These are phyloP conservation scores for Erythrobasidium hasegawianum DNA, from an alignment of 1,284 basidiomycete species.

Conservation along the genomic window DNA sequence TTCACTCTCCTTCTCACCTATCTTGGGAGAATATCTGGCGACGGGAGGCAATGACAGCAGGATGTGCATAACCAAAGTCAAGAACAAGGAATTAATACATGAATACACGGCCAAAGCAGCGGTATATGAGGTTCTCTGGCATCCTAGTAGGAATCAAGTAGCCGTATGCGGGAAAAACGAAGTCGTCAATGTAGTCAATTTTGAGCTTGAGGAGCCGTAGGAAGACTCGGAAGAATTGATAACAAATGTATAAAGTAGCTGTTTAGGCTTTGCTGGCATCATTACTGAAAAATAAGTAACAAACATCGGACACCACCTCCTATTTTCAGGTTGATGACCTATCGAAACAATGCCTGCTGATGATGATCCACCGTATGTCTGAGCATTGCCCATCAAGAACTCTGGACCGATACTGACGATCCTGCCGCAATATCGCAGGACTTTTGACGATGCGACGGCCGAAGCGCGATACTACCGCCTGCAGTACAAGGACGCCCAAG, in stretches of 20 bases:
- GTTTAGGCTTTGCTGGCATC: too few relatives aligned
- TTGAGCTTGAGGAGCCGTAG: slow-evolving; percentile 22
- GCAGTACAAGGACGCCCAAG: slow-evolving; percentile 32
- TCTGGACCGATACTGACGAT: too few relatives aligned
- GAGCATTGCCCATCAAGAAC: too few relatives aligned
- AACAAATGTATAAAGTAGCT: too few relatives aligned
- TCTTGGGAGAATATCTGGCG: slow-evolving; percentile 40
- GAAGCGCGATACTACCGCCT: slow-evolving; percentile 23
- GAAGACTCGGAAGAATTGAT: too few relatives aligned
- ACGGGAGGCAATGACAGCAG: slow-evolving; percentile 43
- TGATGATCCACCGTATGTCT: slow-evolving; percentile 21
- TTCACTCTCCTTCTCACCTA: slow-evolving; percentile 41
- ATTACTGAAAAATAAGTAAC: too few relatives aligned
- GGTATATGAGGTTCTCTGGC: slow-evolving; percentile 44
- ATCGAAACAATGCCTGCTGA: background rate
- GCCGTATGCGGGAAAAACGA: slow-evolving; percentile 40
- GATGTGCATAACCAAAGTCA: slow-evolving; percentile 40
- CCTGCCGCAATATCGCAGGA: too few relatives aligned
- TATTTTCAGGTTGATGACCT: too few relatives aligned
- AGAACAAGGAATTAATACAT: slow-evolving; percentile 32
- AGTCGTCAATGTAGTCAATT: slow-evolving; percentile 39
- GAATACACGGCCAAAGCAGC: slow-evolving; percentile 42
- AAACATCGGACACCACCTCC: too few relatives aligned
- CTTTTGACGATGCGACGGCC: slow-evolving; percentile 7
- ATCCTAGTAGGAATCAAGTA: slow-evolving; percentile 41